phyloP scores from a whole-genome alignment of 73 alveolate species.

The Paramecium pentaurelia region DNA sequence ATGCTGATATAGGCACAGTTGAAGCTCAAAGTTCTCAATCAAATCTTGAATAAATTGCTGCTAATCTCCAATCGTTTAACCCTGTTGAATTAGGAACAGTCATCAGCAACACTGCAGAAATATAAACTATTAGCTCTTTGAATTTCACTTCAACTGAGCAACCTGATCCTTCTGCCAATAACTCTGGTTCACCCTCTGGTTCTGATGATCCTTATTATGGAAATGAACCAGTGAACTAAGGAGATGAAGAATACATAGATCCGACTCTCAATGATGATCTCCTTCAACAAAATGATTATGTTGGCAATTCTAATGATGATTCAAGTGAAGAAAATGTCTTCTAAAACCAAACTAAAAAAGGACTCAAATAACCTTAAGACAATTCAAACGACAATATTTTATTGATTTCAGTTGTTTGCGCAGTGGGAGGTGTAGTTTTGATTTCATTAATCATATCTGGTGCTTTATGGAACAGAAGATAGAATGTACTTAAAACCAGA shows the following conservation, averaged over 20 bases:
- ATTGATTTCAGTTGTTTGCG: background rate
- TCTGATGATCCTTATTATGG: background rate
- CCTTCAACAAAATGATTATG: background rate
- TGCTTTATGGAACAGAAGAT: background rate
- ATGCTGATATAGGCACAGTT: background rate
- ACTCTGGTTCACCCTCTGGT: background rate
- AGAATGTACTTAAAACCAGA: background rate
- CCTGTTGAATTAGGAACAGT: conserved; percentile 18
- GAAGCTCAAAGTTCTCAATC: background rate
- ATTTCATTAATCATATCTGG: background rate
- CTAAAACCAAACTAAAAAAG: background rate
- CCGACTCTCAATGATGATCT: background rate
- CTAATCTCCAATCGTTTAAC: background rate
- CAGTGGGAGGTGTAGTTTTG: background rate
- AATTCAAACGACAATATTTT: background rate
- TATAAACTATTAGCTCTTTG: background rate
- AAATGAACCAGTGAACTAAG: background rate
- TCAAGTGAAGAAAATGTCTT: background rate
- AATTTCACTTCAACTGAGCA: conserved; percentile 27
- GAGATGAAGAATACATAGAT: background rate
- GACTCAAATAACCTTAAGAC: background rate
- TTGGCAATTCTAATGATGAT: background rate
- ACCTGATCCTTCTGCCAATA: background rate
- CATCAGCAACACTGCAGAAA: background rate
- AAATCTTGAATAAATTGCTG: background rate